These are phyloP conservation scores for Pistacia atlantica DNA, from an alignment of 345 rosid genomes.

Conservation along the genomic window DNA sequence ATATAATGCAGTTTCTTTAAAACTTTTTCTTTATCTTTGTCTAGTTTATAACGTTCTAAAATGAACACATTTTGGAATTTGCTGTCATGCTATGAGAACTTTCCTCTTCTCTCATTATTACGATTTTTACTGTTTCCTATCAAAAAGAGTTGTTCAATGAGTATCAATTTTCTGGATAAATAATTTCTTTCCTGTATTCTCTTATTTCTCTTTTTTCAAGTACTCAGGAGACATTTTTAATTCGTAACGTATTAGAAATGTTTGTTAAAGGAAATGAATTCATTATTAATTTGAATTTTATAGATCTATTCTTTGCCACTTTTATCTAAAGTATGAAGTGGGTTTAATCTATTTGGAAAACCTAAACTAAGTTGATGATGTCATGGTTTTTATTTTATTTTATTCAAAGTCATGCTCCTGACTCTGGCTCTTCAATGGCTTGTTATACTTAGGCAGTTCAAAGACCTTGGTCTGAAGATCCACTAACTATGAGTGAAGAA, in stretches of 20 bases:
- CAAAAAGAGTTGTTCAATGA: not conserved
- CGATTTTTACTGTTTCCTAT: too few relatives aligned
- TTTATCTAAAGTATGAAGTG: too few relatives aligned
- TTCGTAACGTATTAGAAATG: not conserved
- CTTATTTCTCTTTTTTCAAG: not conserved
- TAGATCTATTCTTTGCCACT: too few relatives aligned
- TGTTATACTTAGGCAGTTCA: slow-evolving; percentile 67
- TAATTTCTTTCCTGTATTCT: not conserved
- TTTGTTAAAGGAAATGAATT: not conserved
- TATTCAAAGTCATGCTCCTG: slow-evolving; percentile 4
- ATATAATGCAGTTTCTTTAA: not conserved
- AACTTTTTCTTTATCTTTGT: not conserved
- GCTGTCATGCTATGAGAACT: not conserved
- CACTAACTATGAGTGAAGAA: slow-evolving; percentile 79
- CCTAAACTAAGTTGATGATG: too few relatives aligned
- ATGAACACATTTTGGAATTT: not conserved
- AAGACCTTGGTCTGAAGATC: slow-evolving; percentile 96
- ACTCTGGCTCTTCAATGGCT: slow-evolving; percentile 29
- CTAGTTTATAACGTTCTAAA: slow-evolving; percentile 5
- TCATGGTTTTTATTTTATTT: not conserved
- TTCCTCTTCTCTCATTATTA: too few relatives aligned
- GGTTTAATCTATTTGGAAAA: too few relatives aligned
- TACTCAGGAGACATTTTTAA: not conserved
- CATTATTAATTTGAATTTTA: too few relatives aligned
- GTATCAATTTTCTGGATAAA: not conserved